Evolutionary conservation across 495 filamentous ascomycete species (phyloP).

Genomic region (Chaetomidium leptoderma): DNA sequence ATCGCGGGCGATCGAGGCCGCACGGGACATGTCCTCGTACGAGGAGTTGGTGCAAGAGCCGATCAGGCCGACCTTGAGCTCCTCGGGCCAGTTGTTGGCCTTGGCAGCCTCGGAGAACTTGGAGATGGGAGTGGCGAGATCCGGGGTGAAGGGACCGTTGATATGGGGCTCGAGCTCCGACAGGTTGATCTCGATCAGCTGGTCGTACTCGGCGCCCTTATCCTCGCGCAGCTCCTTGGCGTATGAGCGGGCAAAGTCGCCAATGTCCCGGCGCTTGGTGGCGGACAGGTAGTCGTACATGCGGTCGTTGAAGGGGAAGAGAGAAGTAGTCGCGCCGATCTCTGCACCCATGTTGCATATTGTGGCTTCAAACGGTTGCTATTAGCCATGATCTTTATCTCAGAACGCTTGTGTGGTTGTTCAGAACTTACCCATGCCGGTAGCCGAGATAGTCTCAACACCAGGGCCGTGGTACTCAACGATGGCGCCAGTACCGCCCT

Average conservation of each 20-base stretch:
- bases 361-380: slow-evolving; percentile 43
- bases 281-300: slow-evolving; percentile 94
- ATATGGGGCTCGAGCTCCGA: slow-evolving; percentile 94
- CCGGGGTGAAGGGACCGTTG: slow-evolving; percentile 99
- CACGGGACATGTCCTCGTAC: slow-evolving; percentile 98
- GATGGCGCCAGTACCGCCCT: slow-evolving; percentile 95
- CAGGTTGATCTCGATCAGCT: slow-evolving; percentile 93
- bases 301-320: slow-evolving; percentile 98
- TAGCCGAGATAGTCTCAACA: slow-evolving; percentile 60
- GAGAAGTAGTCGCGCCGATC: slow-evolving; percentile 94
- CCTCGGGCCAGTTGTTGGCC: slow-evolving; percentile 92
- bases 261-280: slow-evolving; percentile 87
- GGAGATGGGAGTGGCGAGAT: slow-evolving; percentile 96
- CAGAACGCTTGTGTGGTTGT: too few species aligned
- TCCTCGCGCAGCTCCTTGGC: slow-evolving; percentile 84
- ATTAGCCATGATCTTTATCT: too few species aligned
- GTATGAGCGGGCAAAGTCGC: slow-evolving; percentile 81
- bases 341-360: slow-evolving; percentile 64
- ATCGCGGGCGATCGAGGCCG: slow-evolving; percentile 90
- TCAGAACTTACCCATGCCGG: slow-evolving; percentile 47
- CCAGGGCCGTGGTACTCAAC: slow-evolving; percentile 88
- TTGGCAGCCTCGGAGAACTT: slow-evolving; percentile 94
- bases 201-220: slow-evolving; percentile 92
- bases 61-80: slow-evolving; percentile 93
- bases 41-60: slow-evolving; percentile 99